Evolutionary conservation across 805 yeast species (phyloP), one percentile per base, ranked within the genome.

Genomic region (Sugiyamaella mastotermitis): DNA sequence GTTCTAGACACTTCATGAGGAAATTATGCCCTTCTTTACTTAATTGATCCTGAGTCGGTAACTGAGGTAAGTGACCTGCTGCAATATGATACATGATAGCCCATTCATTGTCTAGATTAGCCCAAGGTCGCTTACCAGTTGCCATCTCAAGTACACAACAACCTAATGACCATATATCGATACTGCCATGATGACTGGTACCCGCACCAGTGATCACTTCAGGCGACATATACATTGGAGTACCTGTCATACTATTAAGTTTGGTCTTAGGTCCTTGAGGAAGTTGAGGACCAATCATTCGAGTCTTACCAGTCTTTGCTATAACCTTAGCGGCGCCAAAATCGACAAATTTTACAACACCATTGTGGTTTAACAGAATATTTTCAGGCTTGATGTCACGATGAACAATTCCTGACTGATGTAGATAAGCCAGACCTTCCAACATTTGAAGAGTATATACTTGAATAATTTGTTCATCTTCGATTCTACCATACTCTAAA

Each of bases 141-240:
- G 90, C 85, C 97, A 92, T 92, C 58, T 92, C 97, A 32, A 90
- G 60, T 2, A 92, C 83, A 60, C 95, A 90, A 60, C 98, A 92
- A 3, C 98, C 98, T 29, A 90, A 66, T 0, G 98, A 86, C 98
- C 98, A 92, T 23, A 92, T 83, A 62, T 92, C 98, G 41, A 68
- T 72, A 3, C 79, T 76, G 2, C 88, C 88, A 47, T 70, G 74
- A 39, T 68, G 65, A 23, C 80, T 81, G 1, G 71, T 55, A 1
- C 70, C 60, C 4, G 74, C 68, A 2, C 97, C 97, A 1, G 92
- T 84, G 42, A 92, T 85, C 0, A 85, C 83, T 54, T 92, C 98
- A 0, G 98, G 98, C 0, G 97, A 86, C 97, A 92, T 90, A 62
- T 92, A 92, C 97, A 90, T 92, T 11, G 97, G 97, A 0, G 98